Evolutionary conservation across 805 yeast genomes (phyloP).

Genomic region (Wickerhamomyces rabaulensis): DNA sequence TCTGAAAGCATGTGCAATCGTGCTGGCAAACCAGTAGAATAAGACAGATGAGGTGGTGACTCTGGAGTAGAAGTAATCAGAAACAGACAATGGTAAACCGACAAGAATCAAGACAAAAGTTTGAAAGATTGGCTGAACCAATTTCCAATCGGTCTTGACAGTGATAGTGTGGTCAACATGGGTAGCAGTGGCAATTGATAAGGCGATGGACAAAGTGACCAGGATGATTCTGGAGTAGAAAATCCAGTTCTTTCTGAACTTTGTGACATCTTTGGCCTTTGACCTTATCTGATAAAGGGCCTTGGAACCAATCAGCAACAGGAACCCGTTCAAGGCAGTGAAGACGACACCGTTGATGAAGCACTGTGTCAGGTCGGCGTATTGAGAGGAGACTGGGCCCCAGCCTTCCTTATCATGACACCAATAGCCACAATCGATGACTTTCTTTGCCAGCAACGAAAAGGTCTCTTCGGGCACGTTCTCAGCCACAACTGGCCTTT

Average conservation of each 20-base stretch:
- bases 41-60: constrained; percentile 67
- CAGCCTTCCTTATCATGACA: constrained; percentile 33
- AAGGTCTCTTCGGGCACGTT: background rate
- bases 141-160: constrained; percentile 22
- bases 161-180: constrained; percentile 14
- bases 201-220: constrained; percentile 27
- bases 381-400: constrained; percentile 35
- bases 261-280: constrained; percentile 20
- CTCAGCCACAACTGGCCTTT: background rate
- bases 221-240: constrained; percentile 29
- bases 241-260: constrained; percentile 34
- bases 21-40: constrained; percentile 66
- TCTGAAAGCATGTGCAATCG: constrained; percentile 43
- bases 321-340: constrained; percentile 34
- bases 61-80: constrained; percentile 63
- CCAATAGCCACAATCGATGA: constrained; percentile 5
- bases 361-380: constrained; percentile 57
- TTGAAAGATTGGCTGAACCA: constrained; percentile 33
- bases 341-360: constrained; percentile 50
- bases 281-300: constrained; percentile 27
- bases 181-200: constrained; percentile 20
- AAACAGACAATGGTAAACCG: constrained; percentile 53
- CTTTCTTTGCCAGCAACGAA: background rate
- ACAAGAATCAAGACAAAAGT: constrained; percentile 39
- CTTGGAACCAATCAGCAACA: constrained; percentile 38